These are phyloP conservation scores for Erigeron canadensis DNA, from an alignment of 129 eudicot genomes.

Conservation along the genomic window DNA sequence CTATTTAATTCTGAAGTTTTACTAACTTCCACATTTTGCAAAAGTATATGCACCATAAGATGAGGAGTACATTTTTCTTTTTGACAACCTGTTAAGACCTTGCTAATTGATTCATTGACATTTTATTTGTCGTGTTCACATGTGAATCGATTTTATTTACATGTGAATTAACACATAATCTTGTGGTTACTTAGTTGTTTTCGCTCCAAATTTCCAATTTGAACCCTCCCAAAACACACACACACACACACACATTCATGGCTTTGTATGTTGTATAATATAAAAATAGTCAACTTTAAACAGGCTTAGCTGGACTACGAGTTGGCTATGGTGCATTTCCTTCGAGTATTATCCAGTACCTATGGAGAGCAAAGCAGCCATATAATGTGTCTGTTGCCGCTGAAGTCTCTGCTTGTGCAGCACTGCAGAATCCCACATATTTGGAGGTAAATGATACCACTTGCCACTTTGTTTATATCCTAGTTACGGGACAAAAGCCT, in stretches of 20 bases:
- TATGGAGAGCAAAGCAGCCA: slow-evolving; percentile 99
- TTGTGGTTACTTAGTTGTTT: no score
- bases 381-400: slow-evolving; percentile 99
- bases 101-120: no score
- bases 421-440: slow-evolving; percentile 77
- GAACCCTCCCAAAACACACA: not conserved
- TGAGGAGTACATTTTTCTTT: no score
- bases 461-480: not conserved
- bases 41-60: no score
- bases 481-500: no score
- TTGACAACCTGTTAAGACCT: no score
- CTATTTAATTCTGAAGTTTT: no score
- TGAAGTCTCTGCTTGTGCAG: slow-evolving; percentile 97
- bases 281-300: slow-evolving; percentile 5
- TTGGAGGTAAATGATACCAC: slow-evolving; percentile 56
- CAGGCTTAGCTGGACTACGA: slow-evolving; percentile 96
- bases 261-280: slow-evolving; percentile 1
- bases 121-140: no score
- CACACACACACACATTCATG: not conserved
- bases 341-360: slow-evolving; percentile 71
- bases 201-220: no score
- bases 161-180: no score
- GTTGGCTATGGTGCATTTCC: slow-evolving; percentile 99
- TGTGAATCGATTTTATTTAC: no score
- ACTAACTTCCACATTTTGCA: no score